A percentile compares a stretch with the other conserved stretches of the same genome.
Evolutionary conservation across 2,329 filamentous ascomycete genomes (phyloP).

Genomic region (Rhinocladiella mackenziei): DNA sequence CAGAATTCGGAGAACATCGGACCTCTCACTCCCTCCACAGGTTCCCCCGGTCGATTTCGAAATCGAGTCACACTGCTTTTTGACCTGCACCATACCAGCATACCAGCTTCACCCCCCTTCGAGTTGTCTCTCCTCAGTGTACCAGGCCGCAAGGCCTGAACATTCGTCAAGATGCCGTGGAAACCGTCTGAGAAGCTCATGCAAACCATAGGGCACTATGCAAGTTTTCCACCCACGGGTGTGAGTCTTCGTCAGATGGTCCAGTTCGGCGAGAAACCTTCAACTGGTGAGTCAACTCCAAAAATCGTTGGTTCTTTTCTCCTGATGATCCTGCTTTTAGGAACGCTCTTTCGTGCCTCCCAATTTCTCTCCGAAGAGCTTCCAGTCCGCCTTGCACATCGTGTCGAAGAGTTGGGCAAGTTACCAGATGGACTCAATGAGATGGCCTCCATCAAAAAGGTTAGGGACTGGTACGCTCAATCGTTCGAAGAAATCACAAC

Average conservation of each 20-base stretch:
- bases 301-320: neutral
- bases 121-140: slow-evolving; percentile 24
- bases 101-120: slow-evolving; percentile 15
- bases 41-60: too few species aligned
- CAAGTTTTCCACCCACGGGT: slow-evolving; percentile 92
- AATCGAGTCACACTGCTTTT: slow-evolving; percentile 18
- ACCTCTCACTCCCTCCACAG: slow-evolving; percentile 13
- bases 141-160: slow-evolving; percentile 32
- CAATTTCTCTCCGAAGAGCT: slow-evolving; percentile 98
- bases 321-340: slow-evolving; percentile 43
- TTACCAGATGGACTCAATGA: slow-evolving; percentile 94
- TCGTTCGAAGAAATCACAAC: slow-evolving; percentile 99
- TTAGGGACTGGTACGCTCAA: slow-evolving; percentile 98
- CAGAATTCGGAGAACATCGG: slow-evolving; percentile 25
- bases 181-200: slow-evolving; percentile 85
- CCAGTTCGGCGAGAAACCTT: slow-evolving; percentile 92
- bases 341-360: slow-evolving; percentile 92
- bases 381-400: slow-evolving; percentile 91
- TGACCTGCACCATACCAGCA: slow-evolving; percentile 5
- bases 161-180: slow-evolving; percentile 70
- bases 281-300: slow-evolving; percentile 60
- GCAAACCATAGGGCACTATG: slow-evolving; percentile 96
- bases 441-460: slow-evolving; percentile 93
- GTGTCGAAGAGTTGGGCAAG: slow-evolving; percentile 87
- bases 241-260: slow-evolving; percentile 98